Conservation (phyloP, 2,329 filamentous ascomycete genomes). For the Cladophialophora exuberans region DNA sequence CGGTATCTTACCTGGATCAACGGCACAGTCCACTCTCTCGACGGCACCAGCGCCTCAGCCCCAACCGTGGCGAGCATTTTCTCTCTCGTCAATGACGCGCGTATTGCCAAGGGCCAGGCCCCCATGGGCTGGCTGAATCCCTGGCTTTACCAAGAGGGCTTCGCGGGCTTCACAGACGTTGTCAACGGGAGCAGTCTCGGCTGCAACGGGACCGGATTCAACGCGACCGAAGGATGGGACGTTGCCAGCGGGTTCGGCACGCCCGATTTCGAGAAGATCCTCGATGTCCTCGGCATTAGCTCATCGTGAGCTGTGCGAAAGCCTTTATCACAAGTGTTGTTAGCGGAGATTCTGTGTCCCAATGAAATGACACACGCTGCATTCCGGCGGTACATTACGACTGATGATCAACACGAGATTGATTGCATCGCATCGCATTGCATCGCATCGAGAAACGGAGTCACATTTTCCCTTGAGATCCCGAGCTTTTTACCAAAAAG, state of each 20-base stretch:
- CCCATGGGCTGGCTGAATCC: slow-evolving; percentile 64
- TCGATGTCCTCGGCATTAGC: slow-evolving; percentile 26
- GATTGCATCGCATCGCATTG: no score
- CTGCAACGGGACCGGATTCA: slow-evolving; percentile 41
- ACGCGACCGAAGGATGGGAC: slow-evolving; percentile 45
- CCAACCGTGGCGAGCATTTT: slow-evolving; percentile 64
- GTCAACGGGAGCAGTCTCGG: slow-evolving; percentile 40
- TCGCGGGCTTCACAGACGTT: slow-evolving; percentile 54
- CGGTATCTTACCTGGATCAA: slow-evolving; percentile 51
- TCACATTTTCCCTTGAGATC: no score
- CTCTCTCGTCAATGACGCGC: slow-evolving; percentile 65
- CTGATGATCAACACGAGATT: no score
- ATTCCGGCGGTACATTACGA: no score
- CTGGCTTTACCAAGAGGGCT: slow-evolving; percentile 58
- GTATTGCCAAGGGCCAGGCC: slow-evolving; percentile 54
- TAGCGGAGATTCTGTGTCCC: no score
- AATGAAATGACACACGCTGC: no score
- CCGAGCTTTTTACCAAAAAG: no score
- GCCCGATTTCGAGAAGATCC: slow-evolving; percentile 35
- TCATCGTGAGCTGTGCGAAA: neutral
- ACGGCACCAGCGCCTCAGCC: slow-evolving; percentile 54
- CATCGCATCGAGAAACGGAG: no score
- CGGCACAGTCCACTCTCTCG: slow-evolving; percentile 39
- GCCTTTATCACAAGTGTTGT: no score
- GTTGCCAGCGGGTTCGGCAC: slow-evolving; percentile 45